Evolutionary conservation across 2,329 filamentous ascomycete species (phyloP).

Genomic region (Ophiostoma tasmaniense): DNA sequence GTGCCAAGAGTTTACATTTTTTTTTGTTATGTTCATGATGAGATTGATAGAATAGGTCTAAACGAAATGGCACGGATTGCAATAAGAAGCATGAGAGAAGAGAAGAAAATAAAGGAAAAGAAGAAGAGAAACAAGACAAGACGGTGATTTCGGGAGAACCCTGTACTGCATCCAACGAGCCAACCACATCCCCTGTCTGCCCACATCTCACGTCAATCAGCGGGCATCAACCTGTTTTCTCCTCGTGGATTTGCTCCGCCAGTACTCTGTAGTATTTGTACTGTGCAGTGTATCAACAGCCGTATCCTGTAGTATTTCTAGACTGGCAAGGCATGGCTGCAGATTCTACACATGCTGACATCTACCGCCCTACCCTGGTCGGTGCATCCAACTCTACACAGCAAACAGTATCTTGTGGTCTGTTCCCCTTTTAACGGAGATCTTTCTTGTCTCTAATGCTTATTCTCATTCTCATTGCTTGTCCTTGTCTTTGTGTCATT

Average conservation of each 20-base stretch:
- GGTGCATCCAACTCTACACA: not conserved
- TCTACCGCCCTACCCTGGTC: not conserved
- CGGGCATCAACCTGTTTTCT: not conserved
- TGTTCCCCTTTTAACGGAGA: not conserved
- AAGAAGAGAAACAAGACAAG: not conserved
- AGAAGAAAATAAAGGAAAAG: not conserved
- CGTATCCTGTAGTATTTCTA: not conserved
- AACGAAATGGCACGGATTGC: no score
- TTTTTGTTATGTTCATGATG: no score
- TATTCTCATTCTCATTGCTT: not conserved
- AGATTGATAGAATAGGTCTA: no score
- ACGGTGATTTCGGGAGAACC: not conserved
- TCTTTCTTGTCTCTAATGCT: not conserved
- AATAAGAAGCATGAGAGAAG: no score
- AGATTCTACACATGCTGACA: slow-evolving; percentile 1
- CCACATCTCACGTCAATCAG: not conserved
- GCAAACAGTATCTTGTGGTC: not conserved
- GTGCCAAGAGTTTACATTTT: not conserved
- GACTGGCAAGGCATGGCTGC: not conserved
- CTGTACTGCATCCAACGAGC: not conserved
- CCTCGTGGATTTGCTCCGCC: not conserved
- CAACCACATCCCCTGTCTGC: not conserved
- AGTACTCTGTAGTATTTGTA: not conserved
- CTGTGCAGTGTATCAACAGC: not conserved
- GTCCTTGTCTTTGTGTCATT: not conserved